Evolutionary conservation across 2,329 filamentous ascomycete genomes (phyloP), one percentile per base, ranked within the genome.

Genomic region (Neobulgaria alba): DNA sequence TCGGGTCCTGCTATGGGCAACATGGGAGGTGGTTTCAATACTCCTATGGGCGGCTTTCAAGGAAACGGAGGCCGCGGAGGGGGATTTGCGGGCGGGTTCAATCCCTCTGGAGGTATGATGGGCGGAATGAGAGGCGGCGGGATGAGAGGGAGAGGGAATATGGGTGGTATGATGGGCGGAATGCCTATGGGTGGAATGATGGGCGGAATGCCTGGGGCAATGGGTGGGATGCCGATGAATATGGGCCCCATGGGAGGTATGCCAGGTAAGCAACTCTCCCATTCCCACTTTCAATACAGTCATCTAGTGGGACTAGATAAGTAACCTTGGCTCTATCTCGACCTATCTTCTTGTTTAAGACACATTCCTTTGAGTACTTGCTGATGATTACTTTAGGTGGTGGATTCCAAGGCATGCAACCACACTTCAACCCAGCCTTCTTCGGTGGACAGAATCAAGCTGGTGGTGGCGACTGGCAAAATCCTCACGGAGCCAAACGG

Each of bases 401-500:
- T 71, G 79, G 75, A 32, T 87, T 87, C 61, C 77, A 79, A 64
- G 76, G 71, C 45, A 79, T 81, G 66, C 76, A 76, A 56, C 71
- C 73, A 40, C 76, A 79, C 55, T 90, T 88, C 64, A 85, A 82
- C 57, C 76, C 80, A 29, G 76, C 71, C 43, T 88, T 87, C 65
- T 90, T 87, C 61, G 65, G 69, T 53, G 71, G 72, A 48, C 61
- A 61, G 20, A 64, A 65, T 40, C 62, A 60, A 31, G 63, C 61
- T 35, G 63, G 63, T 30, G 67, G 63, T 35, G 79, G 80, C 39
- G 78, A 77, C 41, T 78, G 77, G 63, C 85, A 84, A 69, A 90
- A 90, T 56, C 85, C 85, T 4, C 85, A 90, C 52, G 84, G 84
- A 20, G 79, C 80, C 3, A 92, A 92, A 66, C 72, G 85, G 51